Evolutionary conservation across 108 stramenopile genomes (phyloP).

Genomic region (Cylindrotheca closterium): DNA sequence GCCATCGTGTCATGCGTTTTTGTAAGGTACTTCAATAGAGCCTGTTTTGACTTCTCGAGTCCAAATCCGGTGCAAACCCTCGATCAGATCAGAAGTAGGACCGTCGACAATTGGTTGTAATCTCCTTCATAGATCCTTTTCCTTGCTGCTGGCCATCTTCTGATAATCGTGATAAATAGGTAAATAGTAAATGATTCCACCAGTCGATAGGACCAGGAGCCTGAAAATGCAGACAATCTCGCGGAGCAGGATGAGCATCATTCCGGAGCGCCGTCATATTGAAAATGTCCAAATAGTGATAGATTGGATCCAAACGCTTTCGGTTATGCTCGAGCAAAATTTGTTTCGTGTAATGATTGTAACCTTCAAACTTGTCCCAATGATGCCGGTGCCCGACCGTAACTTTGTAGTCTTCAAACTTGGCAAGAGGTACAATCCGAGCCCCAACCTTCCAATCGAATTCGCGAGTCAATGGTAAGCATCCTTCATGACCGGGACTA

Average conservation of each 20-base stretch:
- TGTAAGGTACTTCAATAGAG: too few species aligned
- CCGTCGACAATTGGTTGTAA: too few species aligned
- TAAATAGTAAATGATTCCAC: slow-evolving; percentile 60
- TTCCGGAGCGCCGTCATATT: slow-evolving; percentile 45
- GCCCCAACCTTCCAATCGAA: neutral
- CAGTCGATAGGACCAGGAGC: slow-evolving; percentile 58
- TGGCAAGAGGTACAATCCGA: slow-evolving; percentile 15
- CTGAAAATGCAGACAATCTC: slow-evolving; percentile 52
- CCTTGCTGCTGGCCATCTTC: too few species aligned
- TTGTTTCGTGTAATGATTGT: slow-evolving; percentile 43
- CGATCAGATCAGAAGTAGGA: too few species aligned
- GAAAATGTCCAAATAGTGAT: slow-evolving; percentile 2
- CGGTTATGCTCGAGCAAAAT: slow-evolving; percentile 27
- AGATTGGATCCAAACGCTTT: slow-evolving; percentile 14
- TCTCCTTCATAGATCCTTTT: too few species aligned
- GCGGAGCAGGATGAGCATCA: slow-evolving; percentile 45
- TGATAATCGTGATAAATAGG: too few species aligned
- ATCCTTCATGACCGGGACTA: slow-evolving; percentile 45
- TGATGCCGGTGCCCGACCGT: slow-evolving; percentile 26
- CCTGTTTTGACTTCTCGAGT: too few species aligned
- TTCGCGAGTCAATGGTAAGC: slow-evolving; percentile 7
- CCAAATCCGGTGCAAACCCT: too few species aligned
- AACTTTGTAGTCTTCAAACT: too few species aligned
- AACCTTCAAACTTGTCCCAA: slow-evolving; percentile 42
- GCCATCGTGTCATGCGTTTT: too few species aligned